Evolutionary conservation across 179 eudicot genomes (phyloP).

Genomic region (Silene coronaria): DNA sequence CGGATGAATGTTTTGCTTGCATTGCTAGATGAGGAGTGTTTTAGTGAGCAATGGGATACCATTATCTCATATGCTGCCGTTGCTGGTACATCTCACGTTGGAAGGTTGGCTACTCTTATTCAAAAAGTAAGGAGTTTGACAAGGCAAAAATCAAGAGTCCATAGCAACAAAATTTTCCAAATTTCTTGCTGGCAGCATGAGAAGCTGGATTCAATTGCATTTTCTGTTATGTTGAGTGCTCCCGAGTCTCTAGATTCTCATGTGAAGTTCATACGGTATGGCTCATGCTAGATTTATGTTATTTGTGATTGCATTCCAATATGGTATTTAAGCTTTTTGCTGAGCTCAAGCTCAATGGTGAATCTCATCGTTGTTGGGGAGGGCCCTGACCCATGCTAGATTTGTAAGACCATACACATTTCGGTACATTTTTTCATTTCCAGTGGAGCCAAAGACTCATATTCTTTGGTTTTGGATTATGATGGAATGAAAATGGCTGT

Average conservation of each 20-base stretch:
- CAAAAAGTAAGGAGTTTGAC: slow-evolving; percentile 53
- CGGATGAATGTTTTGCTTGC: slow-evolving; percentile 74
- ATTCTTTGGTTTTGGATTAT: neutral
- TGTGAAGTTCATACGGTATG: slow-evolving; percentile 61
- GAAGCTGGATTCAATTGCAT: slow-evolving; percentile 61
- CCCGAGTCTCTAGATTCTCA: slow-evolving; percentile 37
- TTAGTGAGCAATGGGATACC: slow-evolving; percentile 64
- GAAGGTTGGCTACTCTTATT: slow-evolving; percentile 50
- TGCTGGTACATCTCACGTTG: slow-evolving; percentile 29
- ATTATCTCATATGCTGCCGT: slow-evolving; percentile 49
- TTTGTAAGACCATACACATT: no score
- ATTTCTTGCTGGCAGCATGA: slow-evolving; percentile 65
- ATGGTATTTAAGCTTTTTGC: neutral
- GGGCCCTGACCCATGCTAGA: neutral
- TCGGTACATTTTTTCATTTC: neutral
- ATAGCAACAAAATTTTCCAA: slow-evolving; percentile 17
- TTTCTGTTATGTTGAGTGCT: slow-evolving; percentile 37
- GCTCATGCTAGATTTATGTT: neutral
- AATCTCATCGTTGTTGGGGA: neutral
- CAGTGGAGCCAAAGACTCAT: neutral
- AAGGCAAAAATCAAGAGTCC: slow-evolving; percentile 24
- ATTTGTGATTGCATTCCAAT: neutral
- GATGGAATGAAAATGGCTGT: neutral
- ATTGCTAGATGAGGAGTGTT: slow-evolving; percentile 60
- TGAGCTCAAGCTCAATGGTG: neutral